A percentile compares a stretch with the other conserved stretches of the same genome.
Evolutionary conservation across 768 basidiomycete genomes (phyloP).

Genomic region (Podaxis pistillaris): DNA sequence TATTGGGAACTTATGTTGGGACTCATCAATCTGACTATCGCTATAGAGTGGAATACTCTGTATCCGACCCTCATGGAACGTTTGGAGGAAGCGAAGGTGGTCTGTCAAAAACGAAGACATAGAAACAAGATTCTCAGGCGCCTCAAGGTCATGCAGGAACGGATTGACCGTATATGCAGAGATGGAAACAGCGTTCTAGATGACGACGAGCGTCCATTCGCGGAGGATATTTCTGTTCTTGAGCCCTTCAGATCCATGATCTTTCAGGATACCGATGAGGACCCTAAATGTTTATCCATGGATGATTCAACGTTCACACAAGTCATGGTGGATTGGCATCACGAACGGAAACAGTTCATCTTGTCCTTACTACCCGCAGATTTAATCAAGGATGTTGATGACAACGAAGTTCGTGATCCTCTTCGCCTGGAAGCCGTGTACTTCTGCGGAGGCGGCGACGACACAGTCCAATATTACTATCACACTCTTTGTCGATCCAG

Average conservation of each 20-base stretch:
- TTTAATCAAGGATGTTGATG: background rate
- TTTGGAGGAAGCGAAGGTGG: background rate
- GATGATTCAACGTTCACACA: background rate
- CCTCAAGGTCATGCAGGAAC: background rate
- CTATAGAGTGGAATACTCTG: conserved; percentile 1
- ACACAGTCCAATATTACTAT: background rate
- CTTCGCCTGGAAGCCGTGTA: background rate
- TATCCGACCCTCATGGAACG: background rate
- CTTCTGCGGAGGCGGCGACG: background rate
- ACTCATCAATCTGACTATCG: background rate
- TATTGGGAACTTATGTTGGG: no score
- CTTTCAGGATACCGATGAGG: background rate
- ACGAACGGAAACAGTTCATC: background rate
- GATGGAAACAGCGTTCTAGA: background rate
- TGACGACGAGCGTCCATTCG: conserved; percentile 1
- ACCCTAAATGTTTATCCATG: conserved; percentile 1
- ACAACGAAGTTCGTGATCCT: background rate
- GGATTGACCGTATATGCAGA: background rate
- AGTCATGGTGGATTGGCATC: background rate
- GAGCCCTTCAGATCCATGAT: conserved; percentile 2
- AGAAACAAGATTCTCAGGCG: background rate
- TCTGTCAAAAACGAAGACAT: background rate
- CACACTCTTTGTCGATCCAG: background rate
- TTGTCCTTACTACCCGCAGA: background rate
- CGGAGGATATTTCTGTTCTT: conserved; percentile 4